Conservation (phyloP, 2,329 filamentous ascomycete species). For the Pyricularia pennisetigena region DNA sequence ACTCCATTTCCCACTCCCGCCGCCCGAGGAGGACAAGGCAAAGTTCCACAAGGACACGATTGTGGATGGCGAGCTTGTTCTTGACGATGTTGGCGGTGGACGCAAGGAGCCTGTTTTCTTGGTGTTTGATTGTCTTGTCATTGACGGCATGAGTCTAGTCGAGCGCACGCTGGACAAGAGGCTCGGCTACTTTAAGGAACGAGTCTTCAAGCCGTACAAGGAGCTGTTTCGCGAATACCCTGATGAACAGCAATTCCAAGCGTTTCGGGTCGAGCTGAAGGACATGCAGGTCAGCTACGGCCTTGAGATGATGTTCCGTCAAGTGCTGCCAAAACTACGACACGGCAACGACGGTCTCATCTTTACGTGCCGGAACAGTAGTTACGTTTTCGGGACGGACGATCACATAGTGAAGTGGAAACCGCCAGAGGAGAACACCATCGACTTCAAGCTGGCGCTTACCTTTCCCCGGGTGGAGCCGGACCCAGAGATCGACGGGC, state of each 20-base stretch:
- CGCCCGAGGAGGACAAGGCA: conserved; percentile 36
- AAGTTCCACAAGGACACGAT: conserved; percentile 73
- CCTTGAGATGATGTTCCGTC: conserved; percentile 83
- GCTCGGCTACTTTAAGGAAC: conserved; percentile 73
- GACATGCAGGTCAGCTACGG: conserved; percentile 82
- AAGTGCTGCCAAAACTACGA: conserved; percentile 71
- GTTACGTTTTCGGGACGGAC: conserved; percentile 87
- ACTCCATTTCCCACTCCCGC: conserved; percentile 70
- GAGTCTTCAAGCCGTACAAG: conserved; percentile 63
- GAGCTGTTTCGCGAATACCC: conserved; percentile 55
- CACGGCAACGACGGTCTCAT: conserved; percentile 97
- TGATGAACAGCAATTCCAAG: conserved; percentile 57
- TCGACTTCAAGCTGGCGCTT: conserved; percentile 79
- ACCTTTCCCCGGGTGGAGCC: conserved; percentile 65
- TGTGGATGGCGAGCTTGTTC: conserved; percentile 87
- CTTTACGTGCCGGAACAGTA: conserved; percentile 85
- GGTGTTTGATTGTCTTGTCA: conserved; percentile 84
- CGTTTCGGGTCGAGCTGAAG: conserved; percentile 81
- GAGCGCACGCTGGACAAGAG: conserved; percentile 78
- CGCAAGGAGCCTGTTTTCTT: conserved; percentile 67
- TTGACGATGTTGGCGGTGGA: conserved; percentile 65
- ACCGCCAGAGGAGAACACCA: conserved; percentile 85
- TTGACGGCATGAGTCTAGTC: conserved; percentile 69
- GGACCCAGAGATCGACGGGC: conserved; percentile 50
- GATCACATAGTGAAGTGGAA: conserved; percentile 97